Evolutionary conservation across 2,329 filamentous ascomycete species (phyloP), one percentile per base, ranked within the genome.

Genomic region (Chaetomiaceae sp.): DNA sequence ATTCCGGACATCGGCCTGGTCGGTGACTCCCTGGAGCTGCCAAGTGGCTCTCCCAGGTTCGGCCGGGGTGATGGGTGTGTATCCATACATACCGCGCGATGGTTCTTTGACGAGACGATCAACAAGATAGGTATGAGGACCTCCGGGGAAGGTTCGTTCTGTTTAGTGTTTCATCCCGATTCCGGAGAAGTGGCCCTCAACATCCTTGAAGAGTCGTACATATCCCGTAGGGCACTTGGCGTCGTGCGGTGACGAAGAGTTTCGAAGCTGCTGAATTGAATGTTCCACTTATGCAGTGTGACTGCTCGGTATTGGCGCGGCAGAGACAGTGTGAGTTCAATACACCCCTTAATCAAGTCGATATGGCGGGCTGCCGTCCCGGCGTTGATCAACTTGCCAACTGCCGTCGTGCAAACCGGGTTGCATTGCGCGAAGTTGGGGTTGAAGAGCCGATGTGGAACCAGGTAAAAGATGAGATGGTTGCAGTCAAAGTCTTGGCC

Each of bases 281-380:
- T n/a, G n/a, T n/a, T n/a, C n/a, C n/a, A n/a, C n/a, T n/a, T n/a
- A n/a, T n/a, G n/a, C n/a, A n/a, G n/a, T 15, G 27, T 42, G 4
- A 25, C 27, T 40, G 11, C 19, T 40, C 47, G 37, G 47, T 34
- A 45, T 46, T 22, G 33, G 33, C 29, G 47, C 27, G 37, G 43
- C 43, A n/a, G n/a, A 37, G 42, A 20, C 9, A 17, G 8, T 22
- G 49, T 42, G 36, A 36, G 39, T 39, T 37, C 25, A 19, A 37
- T 45, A 33, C 29, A 43, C 51, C 51, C 51, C 45, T 54, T 54
- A 49, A 54, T 54, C 17, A 25, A 15, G 15, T 25, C 22, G 33
- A 49, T 33, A 49, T 49, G 37, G 40, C 38, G 31, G 44, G 27
- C 40, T 19, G 33, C 33, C 19, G 33, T 45, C 36, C 25, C 25